Evolutionary conservation across 306 rosid genomes (phyloP).

Genomic region (Dryas octopetala): DNA sequence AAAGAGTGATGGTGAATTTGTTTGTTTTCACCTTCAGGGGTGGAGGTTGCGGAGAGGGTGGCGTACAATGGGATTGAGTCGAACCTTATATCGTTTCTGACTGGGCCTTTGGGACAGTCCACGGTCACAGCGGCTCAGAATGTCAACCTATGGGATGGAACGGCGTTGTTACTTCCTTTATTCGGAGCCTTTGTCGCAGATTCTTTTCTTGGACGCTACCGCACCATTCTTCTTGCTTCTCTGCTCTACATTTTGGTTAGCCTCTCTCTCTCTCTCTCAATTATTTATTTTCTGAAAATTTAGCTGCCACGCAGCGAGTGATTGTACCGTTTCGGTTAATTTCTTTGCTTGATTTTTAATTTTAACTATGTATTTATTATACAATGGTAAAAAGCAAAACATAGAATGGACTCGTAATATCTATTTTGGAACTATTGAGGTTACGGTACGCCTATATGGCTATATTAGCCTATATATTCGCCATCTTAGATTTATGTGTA

Average conservation of each 20-base stretch:
- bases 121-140: conserved; percentile 41
- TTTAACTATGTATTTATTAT: too few relatives aligned
- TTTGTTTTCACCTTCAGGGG: conserved; percentile 14
- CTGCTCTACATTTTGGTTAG: conserved; percentile 33
- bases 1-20: too few relatives aligned
- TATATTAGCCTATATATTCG: too few relatives aligned
- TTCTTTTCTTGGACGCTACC: conserved; percentile 40
- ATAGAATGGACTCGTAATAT: too few relatives aligned
- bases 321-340: not conserved
- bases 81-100: conserved; percentile 37
- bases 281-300: too few relatives aligned
- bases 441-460: too few relatives aligned
- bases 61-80: conserved; percentile 35
- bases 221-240: conserved; percentile 28
- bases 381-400: too few relatives aligned
- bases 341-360: too few relatives aligned
- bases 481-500: too few relatives aligned
- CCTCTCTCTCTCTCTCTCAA: too few relatives aligned
- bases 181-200: conserved; percentile 39
- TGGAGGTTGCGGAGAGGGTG: conserved; percentile 41
- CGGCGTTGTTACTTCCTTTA: conserved; percentile 33
- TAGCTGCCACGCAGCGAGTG: too few relatives aligned
- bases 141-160: conserved; percentile 41
- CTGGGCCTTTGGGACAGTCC: conserved; percentile 36
- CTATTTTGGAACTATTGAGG: too few relatives aligned